Base-by-base conservation (phyloP, 2,329 filamentous ascomycete species). In the Fonsecaea pugnacius region DNA sequence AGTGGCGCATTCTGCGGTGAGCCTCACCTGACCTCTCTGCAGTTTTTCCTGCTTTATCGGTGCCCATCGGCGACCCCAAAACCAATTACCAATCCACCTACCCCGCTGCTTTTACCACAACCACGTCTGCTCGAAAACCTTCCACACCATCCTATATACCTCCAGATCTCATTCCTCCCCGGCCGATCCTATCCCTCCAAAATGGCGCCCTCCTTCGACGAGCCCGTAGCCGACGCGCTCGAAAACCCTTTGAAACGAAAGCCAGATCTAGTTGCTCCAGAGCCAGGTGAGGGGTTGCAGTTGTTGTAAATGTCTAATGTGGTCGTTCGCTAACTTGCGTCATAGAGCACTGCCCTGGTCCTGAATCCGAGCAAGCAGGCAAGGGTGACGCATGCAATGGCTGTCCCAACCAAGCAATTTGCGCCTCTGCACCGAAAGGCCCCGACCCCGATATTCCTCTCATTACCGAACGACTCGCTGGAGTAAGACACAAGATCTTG, bases 391-490 rank as follows among this genome's bases (percentile, higher is more conserved):
- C 92, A 50, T 99, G 95, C 81, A 91, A 89, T 54, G 93, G 93
- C 60, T 99, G 95, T 74, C 95, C 95, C 1, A 99, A 99, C 81
- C 93, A 99, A 80, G 83, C 87, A 54, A 96, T 99, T 72, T 99
- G 95, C 81, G 93, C 94, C 18, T 91, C 93, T 1, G 91, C 93
- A 1, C 93, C 94, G 24, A 97, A 97, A 78, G 95, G 94, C 0
- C 94, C 95, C 1, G 95, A 99, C 75, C 94, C 94, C 0, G 95
- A 99, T 76, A 91, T 98, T 52, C 89, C 92, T 2, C 77, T 95
- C 70, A 97, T 99, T 72, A 90, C 92, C 16, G 86, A 89, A 62
- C 91, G 94, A 3, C 87, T 99, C 2, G 84, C 88, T 10, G 86
- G 87, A 58, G 90, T 99, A 67, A 87, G 87, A 72, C 94, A 98